These are phyloP conservation scores for Nematocida sp. DNA, from an alignment of 371 early-diverging fungal genomes.

Conservation along the genomic window DNA sequence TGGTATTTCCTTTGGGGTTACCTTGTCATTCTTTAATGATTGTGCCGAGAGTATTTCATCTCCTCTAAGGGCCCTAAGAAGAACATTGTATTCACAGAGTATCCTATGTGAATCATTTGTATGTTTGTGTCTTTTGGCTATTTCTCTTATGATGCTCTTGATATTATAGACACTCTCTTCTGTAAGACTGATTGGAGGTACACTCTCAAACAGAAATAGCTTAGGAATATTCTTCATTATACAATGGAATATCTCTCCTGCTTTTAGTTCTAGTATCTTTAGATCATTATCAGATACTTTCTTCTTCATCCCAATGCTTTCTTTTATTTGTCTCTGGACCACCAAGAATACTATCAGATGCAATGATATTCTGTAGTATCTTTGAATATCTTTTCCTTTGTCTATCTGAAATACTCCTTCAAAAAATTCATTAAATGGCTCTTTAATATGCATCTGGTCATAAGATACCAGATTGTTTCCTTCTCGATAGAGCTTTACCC, in stretches of 20 bases:
- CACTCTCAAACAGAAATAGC: not conserved
- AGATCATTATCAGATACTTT: not conserved
- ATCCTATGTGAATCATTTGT: not conserved
- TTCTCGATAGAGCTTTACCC: conserved; percentile 35
- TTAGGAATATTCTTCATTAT: conserved; percentile 35
- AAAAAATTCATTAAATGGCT: conserved; percentile 49
- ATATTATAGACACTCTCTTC: conserved; percentile 15
- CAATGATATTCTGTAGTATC: conserved; percentile 34
- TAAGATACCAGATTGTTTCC: conserved; percentile 23
- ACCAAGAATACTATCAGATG: conserved; percentile 37
- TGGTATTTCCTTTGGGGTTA: conserved; percentile 1
- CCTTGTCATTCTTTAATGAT: conserved; percentile 6
- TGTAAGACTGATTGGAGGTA: conserved; percentile 10
- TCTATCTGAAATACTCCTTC: conserved; percentile 39
- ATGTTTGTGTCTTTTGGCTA: not conserved
- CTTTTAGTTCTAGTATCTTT: conserved; percentile 5
- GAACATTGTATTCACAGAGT: conserved; percentile 1
- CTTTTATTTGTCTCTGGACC: conserved; percentile 28
- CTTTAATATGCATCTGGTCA: conserved; percentile 22
- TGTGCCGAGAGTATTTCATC: not conserved
- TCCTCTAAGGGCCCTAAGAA: conserved; percentile 1
- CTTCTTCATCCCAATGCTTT: not conserved
- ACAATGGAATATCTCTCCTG: conserved; percentile 12
- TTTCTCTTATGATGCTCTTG: conserved; percentile 13
- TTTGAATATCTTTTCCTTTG: conserved; percentile 27